Evolutionary conservation across 345 rosid genomes (phyloP), one percentile per base, ranked within the genome.

Genomic region (Ricinus communis): DNA sequence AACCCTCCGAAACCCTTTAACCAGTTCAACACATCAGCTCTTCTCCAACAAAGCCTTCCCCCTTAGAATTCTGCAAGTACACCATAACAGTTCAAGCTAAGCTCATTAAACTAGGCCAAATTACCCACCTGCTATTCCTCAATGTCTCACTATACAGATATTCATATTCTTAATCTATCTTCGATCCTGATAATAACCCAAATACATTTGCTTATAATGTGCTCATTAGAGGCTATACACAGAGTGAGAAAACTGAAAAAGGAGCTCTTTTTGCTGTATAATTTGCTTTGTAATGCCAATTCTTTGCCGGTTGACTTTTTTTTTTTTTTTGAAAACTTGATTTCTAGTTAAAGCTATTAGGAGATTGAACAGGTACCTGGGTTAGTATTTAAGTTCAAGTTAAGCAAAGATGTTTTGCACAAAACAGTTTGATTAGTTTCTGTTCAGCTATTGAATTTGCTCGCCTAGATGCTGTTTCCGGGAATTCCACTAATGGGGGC

Each of bases 131-230:
- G 73, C 73, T 59, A 70, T 16, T 46, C 73, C 24, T 70, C 73
- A n/a, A 59, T 70, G 58, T 70, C 73, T 33, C 73, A 5, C 21
- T 31, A 46, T 14, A 9, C 73, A 15, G 57, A 70, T 16, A 46
- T 70, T 49, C 41, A 22, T 70, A 59, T 47, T 65, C 72, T 31
- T 66, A 59, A 30, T 70, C 73, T 28, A 70, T 70, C 65, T 47
- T 59, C 66, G 59, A 59, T 47, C 57, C 47, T 49, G 73, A 70
- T 31, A 58, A 58, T 45, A 30, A 21, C 45, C 73, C 73, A 1
- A 71, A 69, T 58, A 28, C 73, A 18, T 69, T 69, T 69, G 54
- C 73, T 46, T 69, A 69, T 22, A 69, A 69, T 30, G 73, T 69
- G 45, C 49, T 69, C 30, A 69, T 61, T 21, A 22, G 74, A 71